A percentile compares a stretch with the other conserved stretches of the same genome.
Evolutionary conservation across 352 stramenopile genomes (phyloP).

Genomic region (Hyaloperonospora arabidopsidis): DNA sequence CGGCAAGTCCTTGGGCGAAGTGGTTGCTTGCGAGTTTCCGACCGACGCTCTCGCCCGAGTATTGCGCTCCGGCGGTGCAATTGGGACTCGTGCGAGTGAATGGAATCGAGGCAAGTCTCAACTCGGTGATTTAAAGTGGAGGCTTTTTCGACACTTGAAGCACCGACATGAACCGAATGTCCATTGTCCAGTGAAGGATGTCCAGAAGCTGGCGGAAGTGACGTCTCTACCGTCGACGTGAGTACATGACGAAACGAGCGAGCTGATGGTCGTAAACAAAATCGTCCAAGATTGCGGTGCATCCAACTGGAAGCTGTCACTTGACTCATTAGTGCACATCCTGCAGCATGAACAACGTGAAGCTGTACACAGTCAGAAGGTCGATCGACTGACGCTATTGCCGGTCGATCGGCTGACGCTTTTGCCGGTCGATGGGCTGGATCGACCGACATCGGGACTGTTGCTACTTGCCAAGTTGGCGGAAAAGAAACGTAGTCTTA

Average conservation of each 20-base stretch:
- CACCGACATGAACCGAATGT: slow-evolving; percentile 92
- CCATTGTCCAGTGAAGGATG: slow-evolving; percentile 24
- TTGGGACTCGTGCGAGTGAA: slow-evolving; percentile 86
- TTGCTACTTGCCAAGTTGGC: slow-evolving; percentile 47
- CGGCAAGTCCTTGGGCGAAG: slow-evolving; percentile 67
- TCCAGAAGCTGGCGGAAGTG: not conserved
- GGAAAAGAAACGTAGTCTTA: slow-evolving; percentile 35
- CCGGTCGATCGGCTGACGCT: too few species aligned
- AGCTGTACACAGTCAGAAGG: slow-evolving; percentile 11
- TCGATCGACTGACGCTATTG: slow-evolving; percentile 34
- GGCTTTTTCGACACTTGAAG: slow-evolving; percentile 87
- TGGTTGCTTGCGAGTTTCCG: slow-evolving; percentile 72
- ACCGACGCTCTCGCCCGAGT: slow-evolving; percentile 30
- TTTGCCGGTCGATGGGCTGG: slow-evolving; percentile 90
- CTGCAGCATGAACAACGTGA: slow-evolving; percentile 22
- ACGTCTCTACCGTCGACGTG: slow-evolving; percentile 12
- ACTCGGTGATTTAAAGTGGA: slow-evolving; percentile 65
- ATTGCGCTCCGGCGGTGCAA: slow-evolving; percentile 63
- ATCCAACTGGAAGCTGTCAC: slow-evolving; percentile 88
- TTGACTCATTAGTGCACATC: slow-evolving; percentile 80
- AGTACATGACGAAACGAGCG: slow-evolving; percentile 42
- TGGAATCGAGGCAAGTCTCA: slow-evolving; percentile 31
- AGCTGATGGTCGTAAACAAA: slow-evolving; percentile 69
- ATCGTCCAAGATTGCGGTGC: slow-evolving; percentile 83
- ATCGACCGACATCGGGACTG: slow-evolving; percentile 87